Conservation (phyloP, 495 filamentous ascomycete genomes). For the Penicillium nucicola region DNA sequence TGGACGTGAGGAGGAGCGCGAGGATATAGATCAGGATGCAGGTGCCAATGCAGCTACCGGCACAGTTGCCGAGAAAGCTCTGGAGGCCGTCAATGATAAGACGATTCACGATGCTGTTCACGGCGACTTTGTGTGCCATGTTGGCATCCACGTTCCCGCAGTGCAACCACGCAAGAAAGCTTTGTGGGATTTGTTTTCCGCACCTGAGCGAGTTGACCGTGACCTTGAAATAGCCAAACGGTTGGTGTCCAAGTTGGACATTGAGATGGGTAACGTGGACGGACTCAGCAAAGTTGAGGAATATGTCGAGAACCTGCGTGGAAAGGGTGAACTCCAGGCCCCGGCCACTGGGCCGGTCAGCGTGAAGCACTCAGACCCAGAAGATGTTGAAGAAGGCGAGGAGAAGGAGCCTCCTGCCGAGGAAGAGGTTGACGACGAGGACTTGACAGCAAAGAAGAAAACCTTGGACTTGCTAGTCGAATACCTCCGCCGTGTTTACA, state of each 20-base stretch:
- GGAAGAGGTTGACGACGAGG: slow-evolving; percentile 85
- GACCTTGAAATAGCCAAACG: slow-evolving; percentile 77
- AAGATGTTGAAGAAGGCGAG: slow-evolving; percentile 67
- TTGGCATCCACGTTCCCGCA: slow-evolving; percentile 90
- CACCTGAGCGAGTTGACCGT: slow-evolving; percentile 81
- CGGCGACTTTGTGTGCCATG: slow-evolving; percentile 95
- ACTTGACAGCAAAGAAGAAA: slow-evolving; percentile 91
- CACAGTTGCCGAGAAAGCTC: slow-evolving; percentile 73
- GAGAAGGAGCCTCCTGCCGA: slow-evolving; percentile 73
- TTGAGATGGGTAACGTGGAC: slow-evolving; percentile 69
- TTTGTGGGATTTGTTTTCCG: slow-evolving; percentile 91
- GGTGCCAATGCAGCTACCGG: slow-evolving; percentile 22
- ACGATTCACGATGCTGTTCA: slow-evolving; percentile 89
- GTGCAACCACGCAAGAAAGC: slow-evolving; percentile 89
- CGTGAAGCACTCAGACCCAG: slow-evolving; percentile 57
- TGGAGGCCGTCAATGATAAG: slow-evolving; percentile 92
- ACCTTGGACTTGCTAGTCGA: slow-evolving; percentile 93
- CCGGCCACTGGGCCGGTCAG: slow-evolving; percentile 54
- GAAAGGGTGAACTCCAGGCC: slow-evolving; percentile 70
- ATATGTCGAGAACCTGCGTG: slow-evolving; percentile 73
- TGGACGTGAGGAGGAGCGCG: slow-evolving; percentile 61
- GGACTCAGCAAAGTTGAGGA: slow-evolving; percentile 79
- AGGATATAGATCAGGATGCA: slow-evolving; percentile 48
- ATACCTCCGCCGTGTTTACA: slow-evolving; percentile 93
- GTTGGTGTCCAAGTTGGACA: slow-evolving; percentile 74